Percentiles rank a stretch among this genome's conserved stretches.
phyloP scores from a whole-genome alignment of 306 rosid species.

The Castanospermum australe region DNA sequence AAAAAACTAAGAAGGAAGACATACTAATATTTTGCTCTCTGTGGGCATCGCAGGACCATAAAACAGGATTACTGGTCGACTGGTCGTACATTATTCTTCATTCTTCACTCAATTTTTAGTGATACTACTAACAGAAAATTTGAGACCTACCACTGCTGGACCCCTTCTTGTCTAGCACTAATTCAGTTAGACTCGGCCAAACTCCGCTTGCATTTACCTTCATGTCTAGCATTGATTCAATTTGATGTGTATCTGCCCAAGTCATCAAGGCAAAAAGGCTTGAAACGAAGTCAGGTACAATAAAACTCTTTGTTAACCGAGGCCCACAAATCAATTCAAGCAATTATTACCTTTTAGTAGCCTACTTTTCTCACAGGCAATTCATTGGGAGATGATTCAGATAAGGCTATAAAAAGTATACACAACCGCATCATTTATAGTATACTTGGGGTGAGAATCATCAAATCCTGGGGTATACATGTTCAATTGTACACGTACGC shows the following conservation, averaged over 20 bases:
- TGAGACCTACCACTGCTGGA: not conserved
- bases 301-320: not conserved
- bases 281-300: not conserved
- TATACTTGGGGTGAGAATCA: not conserved
- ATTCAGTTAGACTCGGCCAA: not conserved
- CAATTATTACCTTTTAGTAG: not conserved
- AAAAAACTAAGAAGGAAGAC: not conserved
- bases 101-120: not conserved
- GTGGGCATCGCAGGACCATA: not conserved
- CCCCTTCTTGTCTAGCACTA: not conserved
- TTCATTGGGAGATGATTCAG: not conserved
- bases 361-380: not conserved
- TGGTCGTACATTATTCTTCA: not conserved
- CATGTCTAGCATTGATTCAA: not conserved
- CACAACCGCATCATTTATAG: not conserved
- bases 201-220: not conserved
- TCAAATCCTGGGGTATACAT: constrained; percentile 4
- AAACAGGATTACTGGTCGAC: not conserved
- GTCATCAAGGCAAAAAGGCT: not conserved
- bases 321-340: constrained; percentile 5
- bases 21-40: not conserved
- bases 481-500: not conserved
- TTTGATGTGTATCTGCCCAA: not conserved
- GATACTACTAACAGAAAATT: not conserved
- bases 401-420: not conserved